Conservation (phyloP, 192 early-diverging fungal species). For the Entomortierella chlamydospora region DNA sequence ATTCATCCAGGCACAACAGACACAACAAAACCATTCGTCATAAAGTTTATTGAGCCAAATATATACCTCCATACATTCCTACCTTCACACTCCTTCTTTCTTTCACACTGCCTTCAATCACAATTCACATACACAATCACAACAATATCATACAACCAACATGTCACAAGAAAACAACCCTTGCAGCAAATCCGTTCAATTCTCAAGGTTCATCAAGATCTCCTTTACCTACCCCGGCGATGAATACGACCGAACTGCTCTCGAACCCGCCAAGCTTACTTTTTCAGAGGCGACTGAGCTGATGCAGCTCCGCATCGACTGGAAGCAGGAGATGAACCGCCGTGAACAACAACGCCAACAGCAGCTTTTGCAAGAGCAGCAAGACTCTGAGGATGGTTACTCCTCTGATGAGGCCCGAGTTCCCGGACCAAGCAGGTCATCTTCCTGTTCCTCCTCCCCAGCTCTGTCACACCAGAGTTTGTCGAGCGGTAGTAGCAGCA, state of each 20-base stretch:
- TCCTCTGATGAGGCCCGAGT: constrained; percentile 25
- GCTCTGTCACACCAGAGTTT: not conserved
- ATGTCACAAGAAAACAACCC: constrained; percentile 21
- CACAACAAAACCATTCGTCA: not conserved
- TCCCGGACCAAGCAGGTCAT: not conserved
- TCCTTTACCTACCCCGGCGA: constrained; percentile 55
- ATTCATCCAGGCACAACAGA: not conserved
- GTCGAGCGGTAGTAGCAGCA: constrained; percentile 2
- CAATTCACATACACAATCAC: not conserved
- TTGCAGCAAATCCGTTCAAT: constrained; percentile 53
- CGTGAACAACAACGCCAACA: constrained; percentile 39
- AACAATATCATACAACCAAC: not conserved
- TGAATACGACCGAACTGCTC: constrained; percentile 54
- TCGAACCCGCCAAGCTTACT: constrained; percentile 52
- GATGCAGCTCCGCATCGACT: constrained; percentile 52
- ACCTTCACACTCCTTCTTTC: not conserved
- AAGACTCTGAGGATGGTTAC: constrained; percentile 28
- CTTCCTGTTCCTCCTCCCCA: not conserved
- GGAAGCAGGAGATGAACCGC: constrained; percentile 51
- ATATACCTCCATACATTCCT: not conserved
- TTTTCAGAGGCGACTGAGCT: constrained; percentile 51
- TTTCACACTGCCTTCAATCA: not conserved
- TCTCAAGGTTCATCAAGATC: constrained; percentile 53
- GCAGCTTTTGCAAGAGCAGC: constrained; percentile 9
- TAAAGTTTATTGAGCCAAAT: not conserved